Evolutionary conservation across 2,329 filamentous ascomycete genomes (phyloP).

Genomic region (Endoconidiophora polonica): DNA sequence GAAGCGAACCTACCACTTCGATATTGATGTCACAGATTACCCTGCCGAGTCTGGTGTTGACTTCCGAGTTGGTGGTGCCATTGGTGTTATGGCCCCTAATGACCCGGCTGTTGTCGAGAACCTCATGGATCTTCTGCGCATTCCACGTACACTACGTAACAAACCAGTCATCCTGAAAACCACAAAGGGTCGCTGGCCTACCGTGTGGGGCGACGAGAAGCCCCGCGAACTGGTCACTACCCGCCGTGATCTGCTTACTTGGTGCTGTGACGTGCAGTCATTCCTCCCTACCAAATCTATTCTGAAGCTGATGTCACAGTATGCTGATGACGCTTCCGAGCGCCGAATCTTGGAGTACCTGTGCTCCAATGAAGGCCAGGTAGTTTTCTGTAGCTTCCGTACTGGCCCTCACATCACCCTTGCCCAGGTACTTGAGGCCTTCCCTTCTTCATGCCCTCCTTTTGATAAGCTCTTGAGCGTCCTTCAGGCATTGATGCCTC

Average conservation of each 20-base stretch:
- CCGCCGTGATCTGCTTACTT: constrained; percentile 77
- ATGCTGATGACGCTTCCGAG: constrained; percentile 65
- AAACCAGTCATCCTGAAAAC: constrained; percentile 70
- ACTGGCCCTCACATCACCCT: constrained; percentile 77
- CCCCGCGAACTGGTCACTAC: constrained; percentile 78
- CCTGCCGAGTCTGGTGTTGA: constrained; percentile 70
- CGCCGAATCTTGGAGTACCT: constrained; percentile 78
- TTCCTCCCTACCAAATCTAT: constrained; percentile 80
- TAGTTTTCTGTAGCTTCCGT: constrained; percentile 82
- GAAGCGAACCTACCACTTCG: constrained; percentile 95
- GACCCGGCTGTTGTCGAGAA: constrained; percentile 61
- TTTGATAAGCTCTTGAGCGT: constrained; percentile 65
- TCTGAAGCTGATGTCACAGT: constrained; percentile 70
- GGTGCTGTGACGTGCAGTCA: constrained; percentile 89
- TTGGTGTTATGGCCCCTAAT: constrained; percentile 85
- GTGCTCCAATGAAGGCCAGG: constrained; percentile 78
- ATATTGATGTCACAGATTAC: constrained; percentile 91
- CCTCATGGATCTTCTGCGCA: constrained; percentile 62
- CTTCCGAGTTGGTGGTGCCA: constrained; percentile 91
- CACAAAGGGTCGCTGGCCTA: constrained; percentile 73
- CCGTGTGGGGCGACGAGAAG: constrained; percentile 89
- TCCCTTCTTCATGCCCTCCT: constrained; percentile 80
- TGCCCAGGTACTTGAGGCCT: constrained; percentile 72
- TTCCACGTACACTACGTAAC: constrained; percentile 70
- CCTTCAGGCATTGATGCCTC: constrained; percentile 81